Evolutionary conservation across 148 eudicot genomes (phyloP).

Genomic region (Cornus controversa): DNA sequence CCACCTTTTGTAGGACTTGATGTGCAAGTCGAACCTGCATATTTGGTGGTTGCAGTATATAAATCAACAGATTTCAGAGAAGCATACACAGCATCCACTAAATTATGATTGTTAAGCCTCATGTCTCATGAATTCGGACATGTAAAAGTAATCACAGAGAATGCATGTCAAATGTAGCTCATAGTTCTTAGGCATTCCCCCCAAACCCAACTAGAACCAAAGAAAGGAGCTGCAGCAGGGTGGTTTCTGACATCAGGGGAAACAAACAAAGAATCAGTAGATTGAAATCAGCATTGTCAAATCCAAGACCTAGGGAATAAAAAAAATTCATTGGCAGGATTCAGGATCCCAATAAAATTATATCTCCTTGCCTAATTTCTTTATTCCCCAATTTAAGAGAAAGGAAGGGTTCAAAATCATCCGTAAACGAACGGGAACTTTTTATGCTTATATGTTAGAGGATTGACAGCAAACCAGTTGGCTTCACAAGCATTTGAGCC

Average conservation of each 20-base stretch:
- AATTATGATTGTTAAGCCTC: not conserved
- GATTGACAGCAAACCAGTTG: conserved; percentile 3
- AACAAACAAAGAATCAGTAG: no score
- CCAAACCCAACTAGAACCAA: no score
- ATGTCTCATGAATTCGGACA: not conserved
- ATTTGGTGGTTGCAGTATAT: not conserved
- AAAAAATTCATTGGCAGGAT: no score
- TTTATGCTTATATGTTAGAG: not conserved
- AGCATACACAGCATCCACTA: not conserved
- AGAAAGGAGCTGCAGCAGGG: no score
- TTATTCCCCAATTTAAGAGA: not conserved
- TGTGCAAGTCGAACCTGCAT: conserved; percentile 91
- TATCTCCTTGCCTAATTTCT: not conserved
- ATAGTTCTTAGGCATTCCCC: not conserved
- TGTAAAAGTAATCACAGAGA: not conserved
- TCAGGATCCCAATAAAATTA: not conserved
- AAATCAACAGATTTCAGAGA: not conserved
- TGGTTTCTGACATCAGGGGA: no score
- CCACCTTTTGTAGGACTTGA: conserved; percentile 90
- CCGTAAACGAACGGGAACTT: not conserved
- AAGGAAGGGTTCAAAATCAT: not conserved
- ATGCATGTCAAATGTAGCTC: not conserved
- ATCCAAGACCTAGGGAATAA: no score
- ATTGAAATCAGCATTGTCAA: no score
- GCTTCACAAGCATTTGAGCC: not conserved